Conservation (phyloP, 768 basidiomycete species). For the Tylopilus balloui region DNA sequence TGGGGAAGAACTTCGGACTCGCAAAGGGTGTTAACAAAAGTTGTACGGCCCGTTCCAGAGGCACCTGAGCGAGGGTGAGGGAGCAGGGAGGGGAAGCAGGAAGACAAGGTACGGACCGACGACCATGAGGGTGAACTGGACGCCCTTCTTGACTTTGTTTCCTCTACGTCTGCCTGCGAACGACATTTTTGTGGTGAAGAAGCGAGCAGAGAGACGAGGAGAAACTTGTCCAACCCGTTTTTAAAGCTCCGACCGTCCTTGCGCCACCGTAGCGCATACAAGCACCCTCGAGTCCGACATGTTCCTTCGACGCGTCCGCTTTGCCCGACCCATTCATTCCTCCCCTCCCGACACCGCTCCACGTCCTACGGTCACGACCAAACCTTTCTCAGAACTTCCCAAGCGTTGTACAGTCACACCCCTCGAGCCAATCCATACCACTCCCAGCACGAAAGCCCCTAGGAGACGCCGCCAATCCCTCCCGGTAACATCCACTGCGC, state of each 20-base stretch:
- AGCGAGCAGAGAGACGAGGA: constrained; percentile 30
- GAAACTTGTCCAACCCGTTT: constrained; percentile 31
- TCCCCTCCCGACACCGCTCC: neutral
- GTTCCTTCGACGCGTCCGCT: constrained; percentile 11
- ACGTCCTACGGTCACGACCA: constrained; percentile 37
- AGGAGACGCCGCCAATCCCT: neutral
- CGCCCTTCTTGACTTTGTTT: constrained; percentile 98
- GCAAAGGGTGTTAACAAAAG: constrained; percentile 99
- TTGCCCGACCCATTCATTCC: constrained; percentile 10
- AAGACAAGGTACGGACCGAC: constrained; percentile 63
- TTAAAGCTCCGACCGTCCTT: constrained; percentile 32
- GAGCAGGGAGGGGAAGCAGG: neutral
- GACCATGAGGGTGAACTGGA: constrained; percentile 97
- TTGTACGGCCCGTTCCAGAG: constrained; percentile 95
- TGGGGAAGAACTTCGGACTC: constrained; percentile 89
- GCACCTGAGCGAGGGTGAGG: constrained; percentile 58
- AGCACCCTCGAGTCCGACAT: constrained; percentile 7
- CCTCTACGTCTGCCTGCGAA: constrained; percentile 82
- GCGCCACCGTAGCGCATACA: constrained; percentile 34
- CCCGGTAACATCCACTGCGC: neutral
- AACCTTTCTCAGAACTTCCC: constrained; percentile 58
- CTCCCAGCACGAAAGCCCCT: neutral
- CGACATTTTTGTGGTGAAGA: constrained; percentile 52
- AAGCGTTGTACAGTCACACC: constrained; percentile 22
- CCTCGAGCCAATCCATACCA: neutral